Evolutionary conservation across 2,329 filamentous ascomycete species (phyloP).

Genomic region (Aspergillus niger): DNA sequence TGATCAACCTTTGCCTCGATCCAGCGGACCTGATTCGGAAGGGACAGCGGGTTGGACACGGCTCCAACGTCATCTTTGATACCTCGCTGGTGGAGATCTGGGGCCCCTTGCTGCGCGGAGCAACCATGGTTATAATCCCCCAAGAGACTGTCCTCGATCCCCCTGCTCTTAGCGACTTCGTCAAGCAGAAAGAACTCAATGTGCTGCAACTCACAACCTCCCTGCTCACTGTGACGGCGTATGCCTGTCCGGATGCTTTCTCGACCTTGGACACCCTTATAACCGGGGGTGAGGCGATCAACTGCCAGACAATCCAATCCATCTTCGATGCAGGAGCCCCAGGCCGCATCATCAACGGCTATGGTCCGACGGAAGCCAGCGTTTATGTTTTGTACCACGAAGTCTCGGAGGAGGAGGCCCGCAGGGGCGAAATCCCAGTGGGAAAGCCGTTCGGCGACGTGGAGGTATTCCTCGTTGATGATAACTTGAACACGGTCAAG

Average conservation of each 20-base stretch:
- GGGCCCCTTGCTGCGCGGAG: constrained; percentile 10
- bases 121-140: constrained; percentile 12
- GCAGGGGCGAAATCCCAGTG: constrained; percentile 43
- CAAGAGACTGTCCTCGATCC: constrained; percentile 9
- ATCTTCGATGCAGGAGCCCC: constrained; percentile 13
- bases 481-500: constrained; percentile 7
- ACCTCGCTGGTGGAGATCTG: constrained; percentile 13
- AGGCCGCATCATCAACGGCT: constrained; percentile 9
- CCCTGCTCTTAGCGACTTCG: not conserved
- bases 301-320: constrained; percentile 3
- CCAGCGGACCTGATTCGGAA: not conserved
- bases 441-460: constrained; percentile 21
- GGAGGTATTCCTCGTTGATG: constrained; percentile 16
- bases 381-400: constrained; percentile 11
- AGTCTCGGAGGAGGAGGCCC: constrained; percentile 20
- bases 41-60: constrained; percentile 13
- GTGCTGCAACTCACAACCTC: constrained; percentile 14
- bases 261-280: constrained; percentile 8
- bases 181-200: constrained; percentile 3
- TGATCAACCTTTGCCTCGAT: constrained; percentile 13
- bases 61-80: constrained; percentile 15
- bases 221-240: constrained; percentile 7
- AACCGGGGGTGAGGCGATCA: constrained; percentile 17
- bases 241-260: constrained; percentile 9
- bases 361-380: constrained; percentile 16